Base-by-base conservation (phyloP, 1,139 yeast species). In the Yamadazyma friedrichii region DNA sequence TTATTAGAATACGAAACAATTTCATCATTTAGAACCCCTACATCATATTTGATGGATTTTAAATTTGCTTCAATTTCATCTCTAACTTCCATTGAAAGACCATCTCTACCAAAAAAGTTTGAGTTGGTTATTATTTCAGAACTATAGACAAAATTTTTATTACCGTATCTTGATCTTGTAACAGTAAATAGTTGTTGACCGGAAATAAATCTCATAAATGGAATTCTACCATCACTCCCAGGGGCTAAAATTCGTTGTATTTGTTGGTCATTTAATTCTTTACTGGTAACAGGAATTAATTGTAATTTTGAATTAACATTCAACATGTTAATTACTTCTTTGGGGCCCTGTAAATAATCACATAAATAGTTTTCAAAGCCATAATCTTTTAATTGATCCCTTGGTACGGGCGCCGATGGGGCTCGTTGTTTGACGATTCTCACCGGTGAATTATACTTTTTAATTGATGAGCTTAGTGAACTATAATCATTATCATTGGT, bases 281-380 rank as follows among this genome's bases (percentile, higher is more conserved):
- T 58, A 12, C 64, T 61, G 0, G 85, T 57, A 6, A 83, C 82
- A 0, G 97, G 96, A 29, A 87, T 78, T 36, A 66, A 62, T 47
- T 86, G 79, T 20, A 89, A 62, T 34, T 67, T 70, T 11, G 78
- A 67, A 25, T 74, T 72, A 45, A 78, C 82, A 50, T 85, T 81
- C 36, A 93, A 69, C 88, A 87, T 88, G 41, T 75, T 71, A 36
- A 88, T 57, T 1, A 93, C 95, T n/a, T 78, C 76, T 9, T 62
- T 57, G 1, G 96, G 96, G 0, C 96, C 98, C 1, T 65, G 63
- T 1, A 93, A 55, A 46, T 79, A 79, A 53, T 93, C 97, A 1
- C 79, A 63, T 29, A 89, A 54, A 52, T 78, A 87, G 0, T 96
- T 94, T 45, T 87, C 96, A 59, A 93, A 88, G 0, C 96, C 96